Evolutionary conservation across 2,329 filamentous ascomycete species (phyloP), one percentile per base, ranked within the genome.

Genomic region (Aspergillus pseudonomiae): DNA sequence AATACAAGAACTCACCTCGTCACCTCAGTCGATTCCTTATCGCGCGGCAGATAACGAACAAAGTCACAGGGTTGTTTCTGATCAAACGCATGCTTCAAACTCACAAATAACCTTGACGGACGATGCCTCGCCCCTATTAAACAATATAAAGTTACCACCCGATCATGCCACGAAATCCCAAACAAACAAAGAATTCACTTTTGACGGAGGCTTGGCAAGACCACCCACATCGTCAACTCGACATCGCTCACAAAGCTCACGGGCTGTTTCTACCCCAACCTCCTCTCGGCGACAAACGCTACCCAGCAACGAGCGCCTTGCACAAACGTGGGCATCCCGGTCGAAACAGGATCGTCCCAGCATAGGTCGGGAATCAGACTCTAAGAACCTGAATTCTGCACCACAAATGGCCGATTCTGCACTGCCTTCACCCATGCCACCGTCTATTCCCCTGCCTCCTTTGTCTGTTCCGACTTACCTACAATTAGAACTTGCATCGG

Each of bases 401-500:
- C 65, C 70, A 57, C 67, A 72, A 6, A 67, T 73, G 12, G 60
- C 70, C 24, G 77, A 79, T 59, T 73, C 76, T 7, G 61, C 73
- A 12, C 61, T 78, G 30, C 74, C 80, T 12, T 82, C 82, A 24
- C 80, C 82, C 4, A 82, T 86, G 73, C 83, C 85, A 19, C 69
- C 80, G 9, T 78, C 83, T 2, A 83, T 89, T 43, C 87, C 87
- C 16, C 74, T 89, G 2, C 88, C 88, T 7, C 88, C 88, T 7
- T 75, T 88, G 59, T 89, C 88, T 1, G 80, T 90, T 59, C 86
- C 87, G 1, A 89, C 87, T 0, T 89, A 89, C 70, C 78, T 90
- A n/a, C 87, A 89, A 63, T 79, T 90, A 32, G 88, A 90, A 72
- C 80, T 90, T 50, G 85, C 87, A 1, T 86, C 87, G 3, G 82